A percentile compares a stretch with the other conserved stretches of the same genome.
Evolutionary conservation across 129 eudicot species (phyloP).

Genomic region (Glebionis coronaria): DNA sequence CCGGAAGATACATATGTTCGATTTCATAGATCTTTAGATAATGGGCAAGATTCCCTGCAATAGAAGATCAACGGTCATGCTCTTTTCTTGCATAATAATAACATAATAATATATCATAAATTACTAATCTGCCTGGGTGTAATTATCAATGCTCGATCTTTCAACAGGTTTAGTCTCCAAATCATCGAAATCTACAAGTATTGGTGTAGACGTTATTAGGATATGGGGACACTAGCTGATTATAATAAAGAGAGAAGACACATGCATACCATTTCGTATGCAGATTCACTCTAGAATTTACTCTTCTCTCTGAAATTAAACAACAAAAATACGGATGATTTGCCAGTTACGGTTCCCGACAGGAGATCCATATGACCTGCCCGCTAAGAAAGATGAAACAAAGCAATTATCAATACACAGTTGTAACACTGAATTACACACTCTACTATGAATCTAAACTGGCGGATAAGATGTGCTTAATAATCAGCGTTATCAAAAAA

Average conservation of each 20-base stretch:
- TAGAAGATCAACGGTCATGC: constrained; percentile 18
- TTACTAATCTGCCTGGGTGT: constrained; percentile 63
- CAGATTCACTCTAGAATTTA: constrained; percentile 91
- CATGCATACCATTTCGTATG: constrained; percentile 64
- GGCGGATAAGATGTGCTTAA: too few species aligned
- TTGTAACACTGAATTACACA: constrained; percentile 10
- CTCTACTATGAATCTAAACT: background rate
- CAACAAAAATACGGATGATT: constrained; percentile 80
- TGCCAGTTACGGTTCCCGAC: constrained; percentile 47
- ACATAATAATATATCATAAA: background rate
- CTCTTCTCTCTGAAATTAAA: constrained; percentile 93
- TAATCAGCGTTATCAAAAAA: background rate
- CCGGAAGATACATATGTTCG: constrained; percentile 84
- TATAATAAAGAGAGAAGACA: constrained; percentile 6
- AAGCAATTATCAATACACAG: constrained; percentile 4
- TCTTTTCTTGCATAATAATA: constrained; percentile 7
- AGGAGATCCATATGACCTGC: constrained; percentile 56
- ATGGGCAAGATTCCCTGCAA: constrained; percentile 78
- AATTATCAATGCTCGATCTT: constrained; percentile 49
- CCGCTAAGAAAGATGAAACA: constrained; percentile 30
- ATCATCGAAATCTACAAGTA: constrained; percentile 68
- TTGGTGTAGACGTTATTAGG: constrained; percentile 10
- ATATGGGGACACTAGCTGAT: background rate
- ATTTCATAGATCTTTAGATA: constrained; percentile 87
- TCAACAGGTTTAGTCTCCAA: constrained; percentile 56